These are phyloP conservation scores for Syncephalastrum contaminatum DNA, from an alignment of 371 early-diverging fungal genomes.

Conservation along the genomic window DNA sequence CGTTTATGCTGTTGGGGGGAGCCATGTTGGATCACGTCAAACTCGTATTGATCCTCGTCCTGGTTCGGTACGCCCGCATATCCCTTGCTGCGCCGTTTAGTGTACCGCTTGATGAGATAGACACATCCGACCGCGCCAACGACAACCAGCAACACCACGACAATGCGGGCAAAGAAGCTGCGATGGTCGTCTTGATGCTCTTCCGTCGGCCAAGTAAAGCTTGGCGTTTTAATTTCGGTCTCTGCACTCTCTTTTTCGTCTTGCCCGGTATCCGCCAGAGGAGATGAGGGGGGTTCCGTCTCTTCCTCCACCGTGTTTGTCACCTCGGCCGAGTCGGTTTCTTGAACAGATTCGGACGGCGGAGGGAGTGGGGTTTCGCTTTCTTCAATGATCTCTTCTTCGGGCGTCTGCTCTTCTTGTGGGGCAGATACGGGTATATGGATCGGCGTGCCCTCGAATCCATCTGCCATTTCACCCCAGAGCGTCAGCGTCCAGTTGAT, in stretches of 20 bases:
- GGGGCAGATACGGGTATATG: slow-evolving; percentile 3
- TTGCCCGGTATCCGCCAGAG: neutral
- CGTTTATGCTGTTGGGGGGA: slow-evolving; percentile 1
- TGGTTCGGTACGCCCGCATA: slow-evolving; percentile 11
- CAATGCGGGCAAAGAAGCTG: slow-evolving; percentile 19
- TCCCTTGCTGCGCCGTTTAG: slow-evolving; percentile 10
- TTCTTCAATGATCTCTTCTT: neutral
- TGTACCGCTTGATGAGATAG: neutral
- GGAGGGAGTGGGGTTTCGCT: neutral
- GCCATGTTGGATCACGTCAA: slow-evolving; percentile 9
- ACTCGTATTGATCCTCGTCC: slow-evolving; percentile 19
- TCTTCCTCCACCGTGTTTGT: neutral
- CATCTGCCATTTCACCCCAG: slow-evolving; percentile 58
- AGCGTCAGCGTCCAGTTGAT: slow-evolving; percentile 66
- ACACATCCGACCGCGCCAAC: neutral
- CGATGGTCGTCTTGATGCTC: slow-evolving; percentile 8
- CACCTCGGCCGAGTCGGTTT: neutral
- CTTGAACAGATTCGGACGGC: neutral
- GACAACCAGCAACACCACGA: slow-evolving; percentile 9
- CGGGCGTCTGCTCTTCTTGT: neutral
- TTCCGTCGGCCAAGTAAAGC: neutral
- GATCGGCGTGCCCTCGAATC: slow-evolving; percentile 10
- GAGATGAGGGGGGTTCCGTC: neutral
- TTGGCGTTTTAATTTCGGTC: neutral
- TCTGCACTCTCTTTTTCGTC: neutral